Conservation (phyloP, 2,329 filamentous ascomycete genomes). For the Fusarium multiceps region DNA sequence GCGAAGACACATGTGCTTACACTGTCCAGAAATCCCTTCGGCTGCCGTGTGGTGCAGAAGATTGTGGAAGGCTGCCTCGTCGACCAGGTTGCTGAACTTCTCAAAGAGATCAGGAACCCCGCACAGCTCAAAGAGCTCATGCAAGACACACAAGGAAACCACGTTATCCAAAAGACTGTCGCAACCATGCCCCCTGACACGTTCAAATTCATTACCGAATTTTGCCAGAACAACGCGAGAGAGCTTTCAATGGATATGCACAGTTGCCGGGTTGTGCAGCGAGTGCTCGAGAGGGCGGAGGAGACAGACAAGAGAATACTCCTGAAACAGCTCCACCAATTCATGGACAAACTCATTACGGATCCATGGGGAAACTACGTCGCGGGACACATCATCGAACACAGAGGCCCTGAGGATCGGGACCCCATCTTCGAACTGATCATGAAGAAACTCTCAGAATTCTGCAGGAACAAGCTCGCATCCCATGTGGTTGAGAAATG, state of each 20-base stretch:
- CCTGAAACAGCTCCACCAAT: conserved; percentile 80
- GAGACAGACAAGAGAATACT: conserved; percentile 77
- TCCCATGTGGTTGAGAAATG: conserved; percentile 98
- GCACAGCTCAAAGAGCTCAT: conserved; percentile 71
- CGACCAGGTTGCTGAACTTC: conserved; percentile 88
- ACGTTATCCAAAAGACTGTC: conserved; percentile 95
- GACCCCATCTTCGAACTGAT: conserved; percentile 79
- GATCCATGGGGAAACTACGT: conserved; percentile 98
- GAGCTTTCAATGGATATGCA: conserved; percentile 82
- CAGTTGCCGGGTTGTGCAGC: conserved; percentile 92
- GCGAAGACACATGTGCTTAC: conserved; percentile 88
- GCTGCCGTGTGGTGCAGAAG: conserved; percentile 96
- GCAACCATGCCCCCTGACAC: conserved; percentile 80
- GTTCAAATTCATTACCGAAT: conserved; percentile 86
- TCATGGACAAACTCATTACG: conserved; percentile 77
- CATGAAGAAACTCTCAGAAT: conserved; percentile 74
- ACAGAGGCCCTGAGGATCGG: conserved; percentile 79
- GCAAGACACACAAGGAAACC: conserved; percentile 91
- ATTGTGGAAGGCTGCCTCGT: conserved; percentile 88
- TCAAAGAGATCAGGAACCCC: conserved; percentile 82
- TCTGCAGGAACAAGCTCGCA: conserved; percentile 95
- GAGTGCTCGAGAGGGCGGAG: conserved; percentile 86
- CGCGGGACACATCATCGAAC: conserved; percentile 87
- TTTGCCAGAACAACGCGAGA: conserved; percentile 80
- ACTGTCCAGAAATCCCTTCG: conserved; percentile 89